Conservation (phyloP, 345 rosid genomes). For the Bretschneidera sinensis region DNA sequence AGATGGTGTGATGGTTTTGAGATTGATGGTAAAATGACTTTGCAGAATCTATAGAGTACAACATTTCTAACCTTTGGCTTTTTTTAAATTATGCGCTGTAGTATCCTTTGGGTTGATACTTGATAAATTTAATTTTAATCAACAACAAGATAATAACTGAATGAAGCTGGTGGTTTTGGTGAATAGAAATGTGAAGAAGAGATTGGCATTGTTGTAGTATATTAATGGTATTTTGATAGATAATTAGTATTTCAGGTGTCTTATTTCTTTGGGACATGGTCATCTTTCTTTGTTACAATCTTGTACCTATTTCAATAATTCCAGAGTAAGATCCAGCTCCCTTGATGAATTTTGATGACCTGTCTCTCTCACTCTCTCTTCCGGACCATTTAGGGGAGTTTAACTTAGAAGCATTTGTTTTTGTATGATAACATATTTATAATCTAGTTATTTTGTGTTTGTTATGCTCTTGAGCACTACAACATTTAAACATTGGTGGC, state of each 20-base stretch:
- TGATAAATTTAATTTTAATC: no score
- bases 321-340: neutral
- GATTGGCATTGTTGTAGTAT: no score
- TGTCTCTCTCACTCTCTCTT: neutral
- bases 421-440: neutral
- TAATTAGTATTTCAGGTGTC: neutral
- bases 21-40: neutral
- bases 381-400: neutral
- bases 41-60: neutral
- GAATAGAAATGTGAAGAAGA: no score
- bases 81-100: no score
- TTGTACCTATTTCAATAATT: neutral
- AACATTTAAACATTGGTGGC: constrained; percentile 7
- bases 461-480: neutral
- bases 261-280: neutral
- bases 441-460: neutral
- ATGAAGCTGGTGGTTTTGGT: no score
- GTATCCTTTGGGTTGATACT: neutral
- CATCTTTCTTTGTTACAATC: neutral
- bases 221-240: no score
- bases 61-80: no score
- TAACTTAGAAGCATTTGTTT: neutral
- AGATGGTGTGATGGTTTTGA: neutral
- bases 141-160: no score
- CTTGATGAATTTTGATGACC: neutral